phyloP scores from a whole-genome alignment of 2,329 filamentous ascomycete species.

The Pseudopithomyces chartarum region DNA sequence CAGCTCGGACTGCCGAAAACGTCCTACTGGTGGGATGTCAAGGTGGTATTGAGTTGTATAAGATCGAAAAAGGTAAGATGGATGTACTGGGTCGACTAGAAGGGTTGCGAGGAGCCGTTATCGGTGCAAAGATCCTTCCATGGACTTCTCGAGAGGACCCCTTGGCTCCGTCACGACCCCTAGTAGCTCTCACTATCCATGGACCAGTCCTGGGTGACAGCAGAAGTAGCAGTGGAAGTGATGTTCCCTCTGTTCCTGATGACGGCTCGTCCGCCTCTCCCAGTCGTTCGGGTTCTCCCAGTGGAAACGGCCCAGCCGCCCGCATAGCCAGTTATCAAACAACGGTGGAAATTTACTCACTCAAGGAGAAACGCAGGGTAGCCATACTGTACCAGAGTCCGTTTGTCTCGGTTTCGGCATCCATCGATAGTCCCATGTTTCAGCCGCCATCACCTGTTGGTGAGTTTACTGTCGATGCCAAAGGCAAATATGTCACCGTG shows the following conservation, averaged over 20 bases:
- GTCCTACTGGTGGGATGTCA: slow-evolving; percentile 79
- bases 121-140: slow-evolving; percentile 81
- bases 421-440: slow-evolving; percentile 65
- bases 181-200: slow-evolving; percentile 81
- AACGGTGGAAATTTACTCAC: slow-evolving; percentile 84
- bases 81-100: slow-evolving; percentile 73
- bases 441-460: slow-evolving; percentile 72
- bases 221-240: slow-evolving; percentile 41
- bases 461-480: slow-evolving; percentile 74
- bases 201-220: slow-evolving; percentile 67
- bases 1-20: slow-evolving; percentile 58
- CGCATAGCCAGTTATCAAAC: slow-evolving; percentile 75
- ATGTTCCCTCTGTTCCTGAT: slow-evolving; percentile 42
- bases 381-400: slow-evolving; percentile 75
- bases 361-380: slow-evolving; percentile 74
- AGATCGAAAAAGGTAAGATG: slow-evolving; percentile 72
- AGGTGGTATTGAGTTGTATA: slow-evolving; percentile 76
- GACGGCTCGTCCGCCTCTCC: slow-evolving; percentile 44
- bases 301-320: slow-evolving; percentile 28
- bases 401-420: slow-evolving; percentile 62
- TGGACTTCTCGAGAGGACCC: slow-evolving; percentile 64
- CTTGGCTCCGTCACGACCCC: slow-evolving; percentile 64
- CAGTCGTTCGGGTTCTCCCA: slow-evolving; percentile 39
- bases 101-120: slow-evolving; percentile 77
- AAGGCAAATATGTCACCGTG: slow-evolving; percentile 72